phyloP scores from a whole-genome alignment of 768 basidiomycete species.

The Boletellus emodensis region DNA sequence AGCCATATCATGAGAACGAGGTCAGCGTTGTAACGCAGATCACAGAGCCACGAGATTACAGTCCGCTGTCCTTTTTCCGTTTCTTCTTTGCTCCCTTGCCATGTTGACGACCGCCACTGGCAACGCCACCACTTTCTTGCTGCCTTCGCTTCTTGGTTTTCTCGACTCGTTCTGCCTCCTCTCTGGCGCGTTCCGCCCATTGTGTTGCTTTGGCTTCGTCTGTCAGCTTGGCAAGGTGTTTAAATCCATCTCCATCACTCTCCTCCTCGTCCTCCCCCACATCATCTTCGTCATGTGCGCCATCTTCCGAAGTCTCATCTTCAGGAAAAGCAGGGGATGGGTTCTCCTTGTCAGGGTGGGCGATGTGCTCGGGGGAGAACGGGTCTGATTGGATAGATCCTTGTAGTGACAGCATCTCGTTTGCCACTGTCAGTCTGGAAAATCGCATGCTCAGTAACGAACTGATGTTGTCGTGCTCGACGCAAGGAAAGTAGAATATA shows the following conservation, averaged over 20 bases:
- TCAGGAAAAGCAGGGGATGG: slow-evolving; percentile 1
- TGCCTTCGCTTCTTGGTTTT: slow-evolving; percentile 31
- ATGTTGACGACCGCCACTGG: slow-evolving; percentile 1
- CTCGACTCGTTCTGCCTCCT: slow-evolving; percentile 24
- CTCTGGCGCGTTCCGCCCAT: slow-evolving; percentile 24
- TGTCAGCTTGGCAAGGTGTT: slow-evolving; percentile 26
- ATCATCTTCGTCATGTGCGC: slow-evolving; percentile 4
- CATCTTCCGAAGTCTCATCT: slow-evolving; percentile 19
- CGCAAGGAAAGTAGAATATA: slow-evolving; percentile 8
- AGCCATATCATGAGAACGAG: too few species aligned
- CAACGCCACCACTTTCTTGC: slow-evolving; percentile 16
- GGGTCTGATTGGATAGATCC: slow-evolving; percentile 80
- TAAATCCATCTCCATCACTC: slow-evolving; percentile 32
- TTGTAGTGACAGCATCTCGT: slow-evolving; percentile 88
- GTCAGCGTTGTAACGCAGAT: too few species aligned
- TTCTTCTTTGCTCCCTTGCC: slow-evolving; percentile 14
- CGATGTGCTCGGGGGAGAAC: slow-evolving; percentile 59
- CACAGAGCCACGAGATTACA: slow-evolving; percentile 3
- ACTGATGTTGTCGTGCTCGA: not conserved
- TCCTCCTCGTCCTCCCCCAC: slow-evolving; percentile 15
- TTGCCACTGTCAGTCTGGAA: slow-evolving; percentile 76
- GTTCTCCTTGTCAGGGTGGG: slow-evolving; percentile 20
- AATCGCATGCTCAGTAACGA: slow-evolving; percentile 5
- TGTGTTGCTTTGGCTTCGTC: slow-evolving; percentile 28
- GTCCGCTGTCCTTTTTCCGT: slow-evolving; percentile 7